Conservation (phyloP, 148 eudicot genomes). For the Amaranthus cruentus region DNA sequence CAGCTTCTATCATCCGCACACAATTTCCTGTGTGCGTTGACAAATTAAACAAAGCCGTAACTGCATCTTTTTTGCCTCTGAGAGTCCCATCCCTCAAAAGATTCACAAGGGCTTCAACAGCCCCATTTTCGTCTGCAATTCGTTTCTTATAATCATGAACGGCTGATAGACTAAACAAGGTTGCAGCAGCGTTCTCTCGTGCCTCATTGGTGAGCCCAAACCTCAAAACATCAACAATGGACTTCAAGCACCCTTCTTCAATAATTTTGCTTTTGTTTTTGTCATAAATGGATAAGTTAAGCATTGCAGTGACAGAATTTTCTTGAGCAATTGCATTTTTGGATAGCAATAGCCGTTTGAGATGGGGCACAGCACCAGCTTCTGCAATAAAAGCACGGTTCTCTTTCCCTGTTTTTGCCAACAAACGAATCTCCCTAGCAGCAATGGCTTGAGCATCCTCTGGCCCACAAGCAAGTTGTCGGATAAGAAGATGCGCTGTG, state of each 20-base stretch:
- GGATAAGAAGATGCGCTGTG: slow-evolving; percentile 57
- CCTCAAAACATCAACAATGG: slow-evolving; percentile 55
- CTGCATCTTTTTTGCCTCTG: slow-evolving; percentile 82
- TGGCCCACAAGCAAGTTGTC: slow-evolving; percentile 60
- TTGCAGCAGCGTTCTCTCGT: slow-evolving; percentile 89
- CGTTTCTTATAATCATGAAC: slow-evolving; percentile 72
- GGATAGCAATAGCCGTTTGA: slow-evolving; percentile 53
- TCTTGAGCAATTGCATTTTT: slow-evolving; percentile 65
- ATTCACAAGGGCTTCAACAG: slow-evolving; percentile 58
- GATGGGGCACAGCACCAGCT: slow-evolving; percentile 75
- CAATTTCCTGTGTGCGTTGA: slow-evolving; percentile 63
- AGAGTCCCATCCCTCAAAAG: slow-evolving; percentile 58
- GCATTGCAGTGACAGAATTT: slow-evolving; percentile 86
- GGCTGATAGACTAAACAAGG: slow-evolving; percentile 83
- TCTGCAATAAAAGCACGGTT: slow-evolving; percentile 86
- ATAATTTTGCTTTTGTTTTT: slow-evolving; percentile 63
- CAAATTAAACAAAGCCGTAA: slow-evolving; percentile 76
- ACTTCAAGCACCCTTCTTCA: slow-evolving; percentile 65
- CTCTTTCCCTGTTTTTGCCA: slow-evolving; percentile 79
- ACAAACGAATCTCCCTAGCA: slow-evolving; percentile 66
- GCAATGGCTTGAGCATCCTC: slow-evolving; percentile 59
- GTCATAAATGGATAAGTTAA: slow-evolving; percentile 71
- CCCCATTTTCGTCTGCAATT: slow-evolving; percentile 60
- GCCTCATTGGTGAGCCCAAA: slow-evolving; percentile 69
- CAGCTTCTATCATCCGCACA: slow-evolving; percentile 51